Evolutionary conservation across 495 filamentous ascomycete species (phyloP).

Genomic region (Viridothelium virens): DNA sequence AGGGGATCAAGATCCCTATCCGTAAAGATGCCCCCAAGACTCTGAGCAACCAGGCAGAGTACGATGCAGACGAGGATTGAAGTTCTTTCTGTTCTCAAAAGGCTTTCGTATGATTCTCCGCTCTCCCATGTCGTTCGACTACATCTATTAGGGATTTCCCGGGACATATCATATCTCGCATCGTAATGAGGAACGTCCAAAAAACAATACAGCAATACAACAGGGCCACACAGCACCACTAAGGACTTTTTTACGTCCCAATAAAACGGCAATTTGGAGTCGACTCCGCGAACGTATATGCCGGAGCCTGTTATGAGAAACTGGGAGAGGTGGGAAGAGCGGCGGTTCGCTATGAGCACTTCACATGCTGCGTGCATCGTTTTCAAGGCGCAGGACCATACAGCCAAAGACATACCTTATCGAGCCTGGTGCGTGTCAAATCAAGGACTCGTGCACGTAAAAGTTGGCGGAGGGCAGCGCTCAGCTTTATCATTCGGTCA

Average conservation of each 20-base stretch:
- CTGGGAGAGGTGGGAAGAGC: not conserved
- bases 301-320: not conserved
- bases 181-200: not conserved
- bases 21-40: slow-evolving; percentile 54
- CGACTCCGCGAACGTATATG: not conserved
- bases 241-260: too few relatives aligned
- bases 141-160: slow-evolving; percentile 1
- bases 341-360: too few relatives aligned
- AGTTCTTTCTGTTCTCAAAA: not conserved
- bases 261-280: too few relatives aligned
- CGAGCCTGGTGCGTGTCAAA: too few relatives aligned
- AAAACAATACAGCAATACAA: not conserved
- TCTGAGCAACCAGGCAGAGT: slow-evolving; percentile 13
- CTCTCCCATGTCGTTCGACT: not conserved
- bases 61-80: slow-evolving; percentile 16
- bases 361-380: too few relatives aligned
- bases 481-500: not conserved
- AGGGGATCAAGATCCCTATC: slow-evolving; percentile 96
- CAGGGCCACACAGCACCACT: not conserved
- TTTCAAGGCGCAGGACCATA: too few relatives aligned
- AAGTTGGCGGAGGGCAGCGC: not conserved
- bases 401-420: too few relatives aligned
- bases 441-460: too few relatives aligned
- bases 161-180: slow-evolving; percentile 4
- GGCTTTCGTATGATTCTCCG: not conserved